Percentiles rank a stretch among this genome's conserved stretches.
Conservation (phyloP, 228 moss, liverwort and hornwort species). For the Sphagnum magellanicum region DNA sequence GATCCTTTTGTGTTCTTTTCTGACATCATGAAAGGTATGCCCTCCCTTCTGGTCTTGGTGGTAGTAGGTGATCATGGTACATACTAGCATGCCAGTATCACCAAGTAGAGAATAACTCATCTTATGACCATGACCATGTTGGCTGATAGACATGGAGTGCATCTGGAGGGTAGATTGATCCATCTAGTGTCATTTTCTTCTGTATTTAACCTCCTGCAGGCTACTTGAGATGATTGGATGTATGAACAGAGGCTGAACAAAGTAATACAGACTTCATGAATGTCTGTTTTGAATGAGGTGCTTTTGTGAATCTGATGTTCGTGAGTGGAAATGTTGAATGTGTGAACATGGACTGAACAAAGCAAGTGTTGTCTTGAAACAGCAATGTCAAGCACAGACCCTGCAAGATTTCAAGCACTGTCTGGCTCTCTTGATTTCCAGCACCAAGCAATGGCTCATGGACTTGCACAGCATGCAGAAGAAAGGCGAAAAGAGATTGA, state of each 20-base stretch:
- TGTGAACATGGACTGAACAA: background rate
- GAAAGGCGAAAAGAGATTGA: conserved; percentile 88
- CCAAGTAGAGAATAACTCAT: background rate
- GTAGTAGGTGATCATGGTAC: too few relatives aligned
- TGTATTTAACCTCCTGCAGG: background rate
- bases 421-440: conserved; percentile 88
- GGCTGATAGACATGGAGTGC: background rate
- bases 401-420: conserved; percentile 75
- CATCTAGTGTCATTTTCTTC: background rate
- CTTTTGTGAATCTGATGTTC: background rate
- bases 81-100: too few relatives aligned
- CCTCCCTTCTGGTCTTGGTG: background rate
- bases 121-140: background rate
- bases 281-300: background rate
- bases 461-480: conserved; percentile 83
- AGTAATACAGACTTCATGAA: too few relatives aligned
- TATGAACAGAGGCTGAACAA: too few relatives aligned
- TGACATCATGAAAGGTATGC: conserved; percentile 63
- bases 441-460: conserved; percentile 90
- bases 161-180: background rate
- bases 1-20: conserved; percentile 95
- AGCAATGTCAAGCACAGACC: conserved; percentile 80
- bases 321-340: background rate
- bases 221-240: too few relatives aligned
- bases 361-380: conserved; percentile 6